These are phyloP conservation scores for Cystobasidium slooffiae DNA, from an alignment of 1,284 basidiomycete species.

Conservation along the genomic window DNA sequence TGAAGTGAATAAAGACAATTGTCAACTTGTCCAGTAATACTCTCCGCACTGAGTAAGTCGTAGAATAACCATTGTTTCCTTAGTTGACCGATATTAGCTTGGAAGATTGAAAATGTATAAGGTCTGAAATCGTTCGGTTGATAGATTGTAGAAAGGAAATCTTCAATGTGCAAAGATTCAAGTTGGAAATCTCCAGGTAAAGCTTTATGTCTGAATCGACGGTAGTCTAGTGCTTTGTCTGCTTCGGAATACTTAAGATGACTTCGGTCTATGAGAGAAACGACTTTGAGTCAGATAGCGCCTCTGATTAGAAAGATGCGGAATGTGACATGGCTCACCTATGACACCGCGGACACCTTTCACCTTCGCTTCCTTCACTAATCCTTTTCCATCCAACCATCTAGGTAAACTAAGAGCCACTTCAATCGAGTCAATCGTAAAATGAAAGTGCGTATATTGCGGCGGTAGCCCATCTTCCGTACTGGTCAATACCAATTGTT, in stretches of 20 bases:
- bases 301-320: neutral
- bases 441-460: constrained; percentile 85
- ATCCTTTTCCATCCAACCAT: constrained; percentile 95
- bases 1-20: constrained; percentile 97
- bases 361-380: constrained; percentile 86
- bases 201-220: constrained; percentile 73
- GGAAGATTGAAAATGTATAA: constrained; percentile 93
- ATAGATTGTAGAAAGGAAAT: constrained; percentile 91
- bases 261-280: constrained; percentile 71
- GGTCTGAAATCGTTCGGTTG: constrained; percentile 92
- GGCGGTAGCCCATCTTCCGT: constrained; percentile 46
- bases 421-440: constrained; percentile 91
- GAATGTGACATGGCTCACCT: constrained; percentile 62
- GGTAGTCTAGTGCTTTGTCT: constrained; percentile 74
- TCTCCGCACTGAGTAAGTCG: constrained; percentile 71
- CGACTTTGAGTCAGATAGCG: constrained; percentile 6
- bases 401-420: constrained; percentile 89
- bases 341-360: constrained; percentile 93
- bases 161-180: constrained; percentile 84
- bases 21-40: constrained; percentile 95
- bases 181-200: constrained; percentile 88
- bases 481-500: neutral
- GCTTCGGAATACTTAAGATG: constrained; percentile 80
- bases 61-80: constrained; percentile 93
- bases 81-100: constrained; percentile 81